Evolutionary conservation across 2,329 filamentous ascomycete species (phyloP).

Genomic region (Aspergillus pseudonomiae): DNA sequence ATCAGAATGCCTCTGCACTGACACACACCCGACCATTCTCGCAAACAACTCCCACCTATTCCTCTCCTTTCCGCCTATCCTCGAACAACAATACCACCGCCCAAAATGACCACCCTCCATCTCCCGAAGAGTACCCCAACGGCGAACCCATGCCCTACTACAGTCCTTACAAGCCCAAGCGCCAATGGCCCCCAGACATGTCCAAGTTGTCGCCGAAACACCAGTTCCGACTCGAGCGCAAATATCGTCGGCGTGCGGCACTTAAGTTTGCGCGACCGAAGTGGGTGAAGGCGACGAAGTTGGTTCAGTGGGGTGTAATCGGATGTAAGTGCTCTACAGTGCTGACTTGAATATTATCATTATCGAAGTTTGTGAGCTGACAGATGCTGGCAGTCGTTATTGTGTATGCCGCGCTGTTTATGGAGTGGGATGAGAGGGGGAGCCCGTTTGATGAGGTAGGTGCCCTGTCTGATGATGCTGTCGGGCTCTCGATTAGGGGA

Average conservation of each 20-base stretch:
- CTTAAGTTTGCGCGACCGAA: constrained; percentile 62
- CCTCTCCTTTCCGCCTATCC: constrained; percentile 22
- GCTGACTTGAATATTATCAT: not conserved
- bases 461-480: not conserved
- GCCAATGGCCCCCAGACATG: constrained; percentile 68
- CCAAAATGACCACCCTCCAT: constrained; percentile 7
- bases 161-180: constrained; percentile 63
- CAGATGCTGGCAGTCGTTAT: constrained; percentile 37
- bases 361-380: not conserved
- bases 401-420: constrained; percentile 47
- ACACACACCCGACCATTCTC: constrained; percentile 11
- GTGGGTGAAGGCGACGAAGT: constrained; percentile 61
- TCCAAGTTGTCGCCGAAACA: constrained; percentile 64
- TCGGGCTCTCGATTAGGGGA: not conserved
- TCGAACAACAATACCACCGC: constrained; percentile 19
- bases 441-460: constrained; percentile 47
- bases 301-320: constrained; percentile 60
- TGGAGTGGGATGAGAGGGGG: constrained; percentile 47
- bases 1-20: not conserved
- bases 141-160: constrained; percentile 41
- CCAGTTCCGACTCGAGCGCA: constrained; percentile 69
- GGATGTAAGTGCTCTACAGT: constrained; percentile 45
- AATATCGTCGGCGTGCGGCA: constrained; percentile 63
- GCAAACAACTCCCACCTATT: constrained; percentile 3
- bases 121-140: constrained; percentile 10